A percentile compares a stretch with the other conserved stretches of the same genome.
phyloP scores from a whole-genome alignment of 2,329 filamentous ascomycete species.

The Whalleya microplaca region DNA sequence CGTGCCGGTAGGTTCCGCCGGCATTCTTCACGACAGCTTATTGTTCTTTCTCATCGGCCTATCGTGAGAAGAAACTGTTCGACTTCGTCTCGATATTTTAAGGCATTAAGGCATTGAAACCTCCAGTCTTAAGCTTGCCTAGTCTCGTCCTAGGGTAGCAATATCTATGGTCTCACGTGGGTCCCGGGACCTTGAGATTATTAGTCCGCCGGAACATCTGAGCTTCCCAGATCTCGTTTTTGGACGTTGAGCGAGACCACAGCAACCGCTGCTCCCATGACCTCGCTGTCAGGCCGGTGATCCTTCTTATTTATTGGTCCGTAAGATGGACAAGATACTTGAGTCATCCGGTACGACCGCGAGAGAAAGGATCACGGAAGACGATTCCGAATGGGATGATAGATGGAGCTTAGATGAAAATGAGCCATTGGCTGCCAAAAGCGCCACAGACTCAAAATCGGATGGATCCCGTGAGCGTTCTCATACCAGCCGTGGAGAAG shows the following conservation, averaged over 20 bases:
- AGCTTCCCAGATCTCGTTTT: too few relatives aligned
- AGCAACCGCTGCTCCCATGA: background rate
- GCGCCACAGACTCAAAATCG: constrained; percentile 20
- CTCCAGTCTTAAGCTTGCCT: background rate
- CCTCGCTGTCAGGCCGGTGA: background rate
- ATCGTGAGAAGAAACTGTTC: background rate
- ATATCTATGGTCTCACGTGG: background rate
- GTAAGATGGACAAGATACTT: constrained; percentile 37
- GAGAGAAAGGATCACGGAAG: constrained; percentile 25
- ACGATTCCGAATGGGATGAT: constrained; percentile 31
- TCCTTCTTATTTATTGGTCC: background rate
- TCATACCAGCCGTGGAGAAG: background rate
- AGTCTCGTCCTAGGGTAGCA: background rate
- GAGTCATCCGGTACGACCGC: constrained; percentile 40
- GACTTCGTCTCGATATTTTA: background rate
- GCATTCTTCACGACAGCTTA: background rate
- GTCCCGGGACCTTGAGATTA: background rate
- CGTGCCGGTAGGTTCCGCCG: background rate
- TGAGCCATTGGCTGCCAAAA: constrained; percentile 34
- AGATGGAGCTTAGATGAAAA: constrained; percentile 36
- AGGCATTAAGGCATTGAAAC: background rate
- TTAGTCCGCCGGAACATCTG: too few relatives aligned
- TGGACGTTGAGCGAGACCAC: too few relatives aligned
- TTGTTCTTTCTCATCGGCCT: background rate
- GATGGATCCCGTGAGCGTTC: constrained; percentile 4